Percentiles rank a stretch among this genome's conserved stretches.
phyloP scores from a whole-genome alignment of 129 eudicot genomes.

The Arctium lappa region DNA sequence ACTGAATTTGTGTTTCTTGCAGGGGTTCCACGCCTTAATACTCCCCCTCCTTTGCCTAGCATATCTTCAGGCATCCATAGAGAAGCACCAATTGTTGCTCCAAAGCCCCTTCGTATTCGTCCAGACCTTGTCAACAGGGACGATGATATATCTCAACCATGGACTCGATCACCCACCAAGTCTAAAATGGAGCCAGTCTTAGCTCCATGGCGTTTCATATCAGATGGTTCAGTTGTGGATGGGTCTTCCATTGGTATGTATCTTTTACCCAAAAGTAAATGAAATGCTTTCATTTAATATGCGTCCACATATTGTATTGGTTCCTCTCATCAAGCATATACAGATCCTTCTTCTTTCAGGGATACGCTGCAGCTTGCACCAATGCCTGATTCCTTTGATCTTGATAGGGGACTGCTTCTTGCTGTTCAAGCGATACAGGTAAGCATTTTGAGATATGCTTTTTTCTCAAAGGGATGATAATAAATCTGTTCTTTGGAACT shows the following conservation, averaged over 20 bases:
- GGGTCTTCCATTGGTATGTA: slow-evolving; percentile 54
- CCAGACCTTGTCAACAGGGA: slow-evolving; percentile 70
- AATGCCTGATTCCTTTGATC: slow-evolving; percentile 94
- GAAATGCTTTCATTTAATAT: neutral
- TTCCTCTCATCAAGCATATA: slow-evolving; percentile 63
- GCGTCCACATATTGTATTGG: slow-evolving; percentile 5
- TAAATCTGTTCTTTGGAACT: neutral
- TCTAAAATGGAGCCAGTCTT: slow-evolving; percentile 87
- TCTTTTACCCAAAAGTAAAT: slow-evolving; percentile 12
- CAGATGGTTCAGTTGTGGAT: slow-evolving; percentile 49
- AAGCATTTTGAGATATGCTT: neutral
- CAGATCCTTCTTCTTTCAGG: slow-evolving; percentile 94
- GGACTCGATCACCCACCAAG: slow-evolving; percentile 99
- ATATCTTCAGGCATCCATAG: slow-evolving; percentile 34
- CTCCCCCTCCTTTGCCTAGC: slow-evolving; percentile 76
- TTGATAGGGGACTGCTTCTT: slow-evolving; percentile 94
- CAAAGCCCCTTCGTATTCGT: slow-evolving; percentile 85
- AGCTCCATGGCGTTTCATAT: slow-evolving; percentile 82
- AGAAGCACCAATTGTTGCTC: slow-evolving; percentile 63
- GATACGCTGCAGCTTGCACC: slow-evolving; percentile 86
- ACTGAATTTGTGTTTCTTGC: slow-evolving; percentile 15
- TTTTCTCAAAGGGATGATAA: neutral
- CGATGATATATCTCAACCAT: slow-evolving; percentile 91
- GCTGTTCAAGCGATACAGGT: slow-evolving; percentile 98
- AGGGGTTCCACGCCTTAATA: slow-evolving; percentile 95